Conservation (phyloP, 2,329 filamentous ascomycete species). For the Stagonosporopsis chrysanthemi region DNA sequence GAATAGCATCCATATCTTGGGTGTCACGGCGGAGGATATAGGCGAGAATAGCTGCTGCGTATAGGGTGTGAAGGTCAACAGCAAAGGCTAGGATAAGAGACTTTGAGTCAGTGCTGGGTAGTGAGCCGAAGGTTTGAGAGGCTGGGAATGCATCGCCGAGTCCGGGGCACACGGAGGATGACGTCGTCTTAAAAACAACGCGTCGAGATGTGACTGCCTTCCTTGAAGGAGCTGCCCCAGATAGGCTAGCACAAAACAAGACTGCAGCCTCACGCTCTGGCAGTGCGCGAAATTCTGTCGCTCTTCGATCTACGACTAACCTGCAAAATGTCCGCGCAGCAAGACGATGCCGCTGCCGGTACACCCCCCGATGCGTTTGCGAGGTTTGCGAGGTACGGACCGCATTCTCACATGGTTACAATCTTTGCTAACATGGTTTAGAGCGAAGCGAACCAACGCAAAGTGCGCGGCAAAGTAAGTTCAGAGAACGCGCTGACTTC, state of each 20-base stretch:
- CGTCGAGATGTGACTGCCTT: background rate
- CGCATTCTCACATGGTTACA: background rate
- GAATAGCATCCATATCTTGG: conserved; percentile 57
- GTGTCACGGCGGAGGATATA: conserved; percentile 61
- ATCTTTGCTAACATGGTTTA: background rate
- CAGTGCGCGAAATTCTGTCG: no score
- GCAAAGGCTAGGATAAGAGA: conserved; percentile 61
- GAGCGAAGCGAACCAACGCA: background rate
- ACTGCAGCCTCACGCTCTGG: background rate
- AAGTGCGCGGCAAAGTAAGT: background rate
- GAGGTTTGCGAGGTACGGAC: background rate
- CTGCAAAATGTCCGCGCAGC: background rate
- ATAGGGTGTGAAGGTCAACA: conserved; percentile 70
- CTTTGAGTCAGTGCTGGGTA: no score
- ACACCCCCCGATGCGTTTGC: background rate
- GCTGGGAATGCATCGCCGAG: no score
- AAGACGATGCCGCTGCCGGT: background rate
- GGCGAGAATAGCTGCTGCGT: conserved; percentile 63
- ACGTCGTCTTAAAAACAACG: background rate
- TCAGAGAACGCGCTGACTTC: no score
- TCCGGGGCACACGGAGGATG: no score
- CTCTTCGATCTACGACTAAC: background rate
- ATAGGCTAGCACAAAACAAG: background rate
- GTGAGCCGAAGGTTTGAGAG: no score
- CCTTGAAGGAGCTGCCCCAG: background rate